Percentiles rank a stretch among this genome's conserved stretches.
phyloP scores from a whole-genome alignment of 148 eudicot genomes.

The Rhododendron griersonianum region DNA sequence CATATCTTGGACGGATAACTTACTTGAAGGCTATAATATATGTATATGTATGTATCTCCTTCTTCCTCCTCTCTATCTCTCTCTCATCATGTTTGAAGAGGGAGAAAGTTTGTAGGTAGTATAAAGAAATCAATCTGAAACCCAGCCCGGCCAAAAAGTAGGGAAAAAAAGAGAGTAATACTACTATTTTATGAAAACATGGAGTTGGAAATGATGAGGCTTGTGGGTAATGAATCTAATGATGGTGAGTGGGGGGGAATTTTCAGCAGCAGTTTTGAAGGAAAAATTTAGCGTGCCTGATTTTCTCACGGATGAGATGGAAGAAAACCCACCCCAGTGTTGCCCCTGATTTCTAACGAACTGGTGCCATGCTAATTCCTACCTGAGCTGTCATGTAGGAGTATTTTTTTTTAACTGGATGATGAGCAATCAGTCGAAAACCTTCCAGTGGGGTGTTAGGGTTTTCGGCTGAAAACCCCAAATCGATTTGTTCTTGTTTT shows the following conservation, averaged over 20 bases:
- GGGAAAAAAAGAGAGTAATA: background rate
- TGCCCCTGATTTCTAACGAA: background rate
- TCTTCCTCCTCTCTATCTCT: no score
- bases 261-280: background rate
- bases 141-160: background rate
- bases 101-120: constrained; percentile 7
- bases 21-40: no score
- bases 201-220: constrained; percentile 18
- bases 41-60: no score
- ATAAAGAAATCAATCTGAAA: background rate
- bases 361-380: background rate
- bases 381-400: no score
- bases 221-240: constrained; percentile 1
- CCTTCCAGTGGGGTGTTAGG: no score
- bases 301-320: no score
- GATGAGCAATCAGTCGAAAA: no score
- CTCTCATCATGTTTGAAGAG: background rate
- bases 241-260: constrained; percentile 4
- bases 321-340: background rate
- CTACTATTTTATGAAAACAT: background rate
- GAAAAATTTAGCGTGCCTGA: constrained; percentile 1
- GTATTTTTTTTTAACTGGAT: no score
- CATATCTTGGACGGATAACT: no score
- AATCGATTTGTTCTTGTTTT: no score
- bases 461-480: background rate